Base-by-base conservation (phyloP, 116 monocot species). In the Cymodocea nodosa region DNA sequence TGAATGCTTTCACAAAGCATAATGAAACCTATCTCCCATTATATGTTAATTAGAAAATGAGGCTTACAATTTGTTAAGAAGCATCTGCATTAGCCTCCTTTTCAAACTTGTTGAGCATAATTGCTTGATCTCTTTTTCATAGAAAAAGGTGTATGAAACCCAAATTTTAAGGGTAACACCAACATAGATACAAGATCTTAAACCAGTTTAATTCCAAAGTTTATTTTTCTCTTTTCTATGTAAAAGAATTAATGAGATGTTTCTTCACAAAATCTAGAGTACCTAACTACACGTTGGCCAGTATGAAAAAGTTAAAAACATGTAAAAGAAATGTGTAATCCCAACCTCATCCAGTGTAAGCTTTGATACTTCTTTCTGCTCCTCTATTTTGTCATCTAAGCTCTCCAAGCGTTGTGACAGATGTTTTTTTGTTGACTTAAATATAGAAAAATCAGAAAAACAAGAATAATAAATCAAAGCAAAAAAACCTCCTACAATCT, bases 301-400 rank as follows among this genome's bases (percentile, higher is more conserved):
- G 44, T 44, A 44, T 12, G 7, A 44, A 30, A 44, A 44, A 44
- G 6, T 44, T 44, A 12, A 44, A 12, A 44, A 44, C 44, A 10
- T 44, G 44, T 12, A 44, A 57, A 23, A 23, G 23, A 57, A 12
- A 13, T 23, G 22, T 25, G 23, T 23, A 13, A 17, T 49, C 15
- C 40, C 35, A 57, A 92, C 93, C 93, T 89, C 85, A 73, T 83
- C 78, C 71, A 79, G 79, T 39, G 85, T 93, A 50, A 65, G 35
- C 67, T 89, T 85, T 30, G 89, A 79, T 70, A 79, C 70, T 60
- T 85, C 93, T 56, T 72, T 76, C 67, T 93, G 92, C 49, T 87
- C 92, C 68, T 93, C 88, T 51, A 93, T 56, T 74, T 93, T 93
- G n/a, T 71, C 77, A 76, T 93, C 83, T 69, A 93, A 74, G 59